A percentile compares a stretch with the other conserved stretches of the same genome.
Conservation (phyloP, 305 asterid species). For the Lippia alba region DNA sequence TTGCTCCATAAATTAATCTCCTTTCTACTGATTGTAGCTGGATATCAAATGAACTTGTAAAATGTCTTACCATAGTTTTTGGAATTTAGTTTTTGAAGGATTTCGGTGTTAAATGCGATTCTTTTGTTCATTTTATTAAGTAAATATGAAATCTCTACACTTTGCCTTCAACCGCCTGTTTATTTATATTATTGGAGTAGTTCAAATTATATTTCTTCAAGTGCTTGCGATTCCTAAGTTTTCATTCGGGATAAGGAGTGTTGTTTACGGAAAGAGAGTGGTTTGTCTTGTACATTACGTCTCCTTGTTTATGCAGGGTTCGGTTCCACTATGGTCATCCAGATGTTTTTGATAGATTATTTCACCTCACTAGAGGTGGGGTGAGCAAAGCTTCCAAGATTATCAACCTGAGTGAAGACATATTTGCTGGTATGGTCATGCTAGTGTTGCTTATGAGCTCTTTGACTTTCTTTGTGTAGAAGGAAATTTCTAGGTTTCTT, state of each 20-base stretch:
- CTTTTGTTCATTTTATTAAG: too few species aligned
- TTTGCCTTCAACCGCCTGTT: too few species aligned
- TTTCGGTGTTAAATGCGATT: too few species aligned
- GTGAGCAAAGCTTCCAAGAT: slow-evolving; percentile 93
- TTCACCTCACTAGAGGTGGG: slow-evolving; percentile 96
- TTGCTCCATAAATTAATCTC: too few species aligned
- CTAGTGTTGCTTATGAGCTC: slow-evolving; percentile 2
- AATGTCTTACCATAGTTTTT: too few species aligned
- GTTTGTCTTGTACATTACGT: not conserved
- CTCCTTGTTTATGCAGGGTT: slow-evolving; percentile 61
- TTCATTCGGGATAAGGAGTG: not conserved
- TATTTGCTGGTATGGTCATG: slow-evolving; percentile 80
- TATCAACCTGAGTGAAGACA: slow-evolving; percentile 92
- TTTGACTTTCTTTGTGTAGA: slow-evolving; percentile 8
- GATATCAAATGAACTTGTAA: too few species aligned
- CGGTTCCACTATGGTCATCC: slow-evolving; percentile 99
- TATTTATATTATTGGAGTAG: too few species aligned
- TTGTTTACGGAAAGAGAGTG: not conserved
- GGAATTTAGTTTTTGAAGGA: too few species aligned
- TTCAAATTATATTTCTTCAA: too few species aligned
- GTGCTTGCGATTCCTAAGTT: too few species aligned
- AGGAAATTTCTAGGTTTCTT: slow-evolving; percentile 15
- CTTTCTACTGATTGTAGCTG: too few species aligned
- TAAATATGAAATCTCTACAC: too few species aligned
- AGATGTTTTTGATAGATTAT: slow-evolving; percentile 91